Evolutionary conservation across 2,329 filamentous ascomycete genomes (phyloP).

Genomic region (Ophiostoma sp.): DNA sequence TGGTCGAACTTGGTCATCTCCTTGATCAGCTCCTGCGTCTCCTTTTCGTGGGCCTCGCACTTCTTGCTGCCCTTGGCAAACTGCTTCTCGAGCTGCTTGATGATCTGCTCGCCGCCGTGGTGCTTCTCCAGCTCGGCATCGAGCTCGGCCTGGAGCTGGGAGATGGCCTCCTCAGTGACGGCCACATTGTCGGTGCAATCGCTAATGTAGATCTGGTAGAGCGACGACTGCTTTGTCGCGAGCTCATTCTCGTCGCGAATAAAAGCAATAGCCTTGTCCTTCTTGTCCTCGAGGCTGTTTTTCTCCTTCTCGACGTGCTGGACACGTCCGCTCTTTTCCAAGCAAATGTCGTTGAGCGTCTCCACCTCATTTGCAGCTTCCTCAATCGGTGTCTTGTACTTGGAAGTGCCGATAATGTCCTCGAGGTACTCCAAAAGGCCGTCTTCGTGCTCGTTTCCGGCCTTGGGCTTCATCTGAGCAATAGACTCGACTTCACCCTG

Average conservation of each 20-base stretch:
- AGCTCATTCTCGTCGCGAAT: slow-evolving; percentile 93
- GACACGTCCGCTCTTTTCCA: slow-evolving; percentile 91
- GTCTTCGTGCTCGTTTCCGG: slow-evolving; percentile 89
- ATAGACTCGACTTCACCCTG: slow-evolving; percentile 98
- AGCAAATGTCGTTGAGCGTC: slow-evolving; percentile 84
- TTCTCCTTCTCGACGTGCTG: slow-evolving; percentile 98
- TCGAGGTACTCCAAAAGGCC: slow-evolving; percentile 94
- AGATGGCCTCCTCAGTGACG: slow-evolving; percentile 83
- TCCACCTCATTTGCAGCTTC: slow-evolving; percentile 88
- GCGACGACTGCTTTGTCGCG: slow-evolving; percentile 76
- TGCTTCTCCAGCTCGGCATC: slow-evolving; percentile 88
- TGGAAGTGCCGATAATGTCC: slow-evolving; percentile 97
- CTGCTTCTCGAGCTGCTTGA: slow-evolving; percentile 80
- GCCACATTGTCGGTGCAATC: slow-evolving; percentile 85
- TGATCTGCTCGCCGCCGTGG: slow-evolving; percentile 79
- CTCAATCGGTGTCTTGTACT: slow-evolving; percentile 96
- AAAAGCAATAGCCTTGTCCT: slow-evolving; percentile 84
- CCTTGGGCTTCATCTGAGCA: slow-evolving; percentile 98
- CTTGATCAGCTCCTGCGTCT: slow-evolving; percentile 71
- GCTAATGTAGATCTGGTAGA: slow-evolving; percentile 87
- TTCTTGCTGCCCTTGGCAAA: slow-evolving; percentile 80
- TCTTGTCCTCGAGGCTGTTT: slow-evolving; percentile 88
- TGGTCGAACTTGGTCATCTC: slow-evolving; percentile 93
- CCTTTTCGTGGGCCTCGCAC: slow-evolving; percentile 75
- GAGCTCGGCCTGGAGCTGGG: slow-evolving; percentile 82